Base-by-base conservation (phyloP, 371 early-diverging fungal genomes). In the Capillidium rhysosporum region DNA sequence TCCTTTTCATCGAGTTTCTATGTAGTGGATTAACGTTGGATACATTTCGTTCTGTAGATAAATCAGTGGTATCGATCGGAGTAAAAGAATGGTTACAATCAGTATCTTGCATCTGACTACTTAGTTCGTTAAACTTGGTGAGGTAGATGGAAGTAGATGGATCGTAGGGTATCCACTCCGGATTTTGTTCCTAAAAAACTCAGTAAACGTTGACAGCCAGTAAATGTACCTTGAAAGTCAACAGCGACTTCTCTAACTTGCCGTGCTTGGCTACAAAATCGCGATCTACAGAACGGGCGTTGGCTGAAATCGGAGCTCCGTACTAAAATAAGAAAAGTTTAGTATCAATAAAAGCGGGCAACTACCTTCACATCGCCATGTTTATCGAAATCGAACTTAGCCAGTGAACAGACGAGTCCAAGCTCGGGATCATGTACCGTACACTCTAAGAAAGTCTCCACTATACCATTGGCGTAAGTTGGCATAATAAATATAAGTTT, bases 211-310 rank as follows among this genome's bases (percentile, higher is more conserved):
- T 44, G 14, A 30, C 25, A 25, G 29, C 20, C 25, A 29, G 1
- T 24, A 20, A 31, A 40, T 16, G 63, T 59, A 84, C 87, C 71
- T 95, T 92, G 65, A 97, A 97, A 55, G 84, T 86, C 53, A 97
- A 45, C 58, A 97, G 86, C 12, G 89, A 89, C 66, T 85, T 84
- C 63, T 95, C 96, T 94, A 97, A 92, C 65, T 97, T 97, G 31
- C 89, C 93, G 45, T 88, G 76, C 39, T 87, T 84, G 5, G 88
- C 84, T 14, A 78, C 55, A 56, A 70, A 70, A 29, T 80, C 72
- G 8, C 73, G 79, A 14, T 25, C 20, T 14, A 40, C 29, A 20
- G 40, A 23, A 45, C 16, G 5, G 48, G 75, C 75, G 2, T 70
- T 64, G 0, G 66, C 67, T 2, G 71, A 67, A 1, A 71, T 67